Conservation (phyloP, 2,329 filamentous ascomycete genomes). For the Clonostachys rosea region DNA sequence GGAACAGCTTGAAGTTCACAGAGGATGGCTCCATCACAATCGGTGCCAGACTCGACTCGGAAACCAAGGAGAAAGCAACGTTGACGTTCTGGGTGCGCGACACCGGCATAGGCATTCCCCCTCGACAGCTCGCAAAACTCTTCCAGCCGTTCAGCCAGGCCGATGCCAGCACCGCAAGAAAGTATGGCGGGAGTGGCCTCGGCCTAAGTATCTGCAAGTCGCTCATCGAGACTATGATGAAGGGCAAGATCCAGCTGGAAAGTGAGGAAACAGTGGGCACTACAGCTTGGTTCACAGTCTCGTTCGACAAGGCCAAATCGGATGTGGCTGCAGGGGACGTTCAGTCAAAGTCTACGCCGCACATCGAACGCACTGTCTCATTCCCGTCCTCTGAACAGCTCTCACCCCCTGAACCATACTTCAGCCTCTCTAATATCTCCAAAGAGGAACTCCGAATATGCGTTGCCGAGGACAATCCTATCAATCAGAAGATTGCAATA, state of each 20-base stretch:
- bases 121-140: slow-evolving; percentile 76
- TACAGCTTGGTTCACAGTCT: slow-evolving; percentile 73
- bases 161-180: slow-evolving; percentile 82
- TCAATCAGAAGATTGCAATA: slow-evolving; percentile 92
- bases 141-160: slow-evolving; percentile 94
- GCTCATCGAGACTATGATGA: slow-evolving; percentile 88
- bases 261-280: slow-evolving; percentile 70
- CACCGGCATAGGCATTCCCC: slow-evolving; percentile 86
- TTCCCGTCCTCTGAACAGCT: slow-evolving; percentile 28
- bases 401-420: slow-evolving; percentile 36
- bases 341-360: slow-evolving; percentile 20
- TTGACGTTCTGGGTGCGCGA: slow-evolving; percentile 84
- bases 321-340: slow-evolving; percentile 54
- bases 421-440: slow-evolving; percentile 69
- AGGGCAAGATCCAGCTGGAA: slow-evolving; percentile 78
- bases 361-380: slow-evolving; percentile 8
- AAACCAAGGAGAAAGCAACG: slow-evolving; percentile 65
- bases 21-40: slow-evolving; percentile 83
- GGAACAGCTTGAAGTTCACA: slow-evolving; percentile 93
- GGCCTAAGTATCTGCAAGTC: slow-evolving; percentile 94
- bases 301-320: slow-evolving; percentile 75
- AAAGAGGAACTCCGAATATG: slow-evolving; percentile 80
- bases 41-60: slow-evolving; percentile 65
- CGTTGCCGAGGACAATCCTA: slow-evolving; percentile 91
- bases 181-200: slow-evolving; percentile 87